Evolutionary conservation across 23 red algal genomes (phyloP), one percentile per base, ranked within the genome.

Genomic region (Gracilaria domingensis): DNA sequence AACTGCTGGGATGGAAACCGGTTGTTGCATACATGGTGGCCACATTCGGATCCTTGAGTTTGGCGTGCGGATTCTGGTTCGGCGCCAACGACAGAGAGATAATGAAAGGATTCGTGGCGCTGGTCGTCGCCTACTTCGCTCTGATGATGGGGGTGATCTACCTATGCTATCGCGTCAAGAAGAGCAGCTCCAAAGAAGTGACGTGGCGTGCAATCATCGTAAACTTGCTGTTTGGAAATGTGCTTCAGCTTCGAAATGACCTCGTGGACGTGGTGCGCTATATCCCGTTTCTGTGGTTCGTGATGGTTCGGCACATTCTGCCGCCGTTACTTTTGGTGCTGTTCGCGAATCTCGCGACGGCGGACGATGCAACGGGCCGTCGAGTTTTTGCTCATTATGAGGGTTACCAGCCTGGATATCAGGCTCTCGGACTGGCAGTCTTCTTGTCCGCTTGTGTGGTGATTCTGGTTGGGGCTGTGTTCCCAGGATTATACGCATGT

Each of bases 21-120:
- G 77, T 92, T 61, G 53, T 58, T 8, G 42, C 34, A 14, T 77
- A 65, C 79, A 73, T 92, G 77, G 56, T 33, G 62, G 69, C 88
- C 3, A 77, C 78, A 14, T 92, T 70, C 38, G 42, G 48, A 38
- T 76, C 78, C 23, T 12, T 92, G 29, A 33, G 45, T 49, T 7
- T 92, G 26, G 88, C 88, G 20, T 92, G 75, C 13, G 78, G 88
- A 6, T 83, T 92, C 9, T 92, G 88, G 88, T 92, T 92, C 82
- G 88, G 79, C 16, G 58, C 66, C 11, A 56, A 75, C 4, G 28
- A 26, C 36, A 44, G 33, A 34, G 73, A 49, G 29, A 37, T 92
- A 64, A 82, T 92, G 88, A 65, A 66, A 61, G 88, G 88, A 34
- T 92, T 92, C 35, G 48, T 92, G 7, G 51, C 64, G 37, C 39